Conservation (phyloP, 306 rosid genomes). For the Castanea mollissima region DNA sequence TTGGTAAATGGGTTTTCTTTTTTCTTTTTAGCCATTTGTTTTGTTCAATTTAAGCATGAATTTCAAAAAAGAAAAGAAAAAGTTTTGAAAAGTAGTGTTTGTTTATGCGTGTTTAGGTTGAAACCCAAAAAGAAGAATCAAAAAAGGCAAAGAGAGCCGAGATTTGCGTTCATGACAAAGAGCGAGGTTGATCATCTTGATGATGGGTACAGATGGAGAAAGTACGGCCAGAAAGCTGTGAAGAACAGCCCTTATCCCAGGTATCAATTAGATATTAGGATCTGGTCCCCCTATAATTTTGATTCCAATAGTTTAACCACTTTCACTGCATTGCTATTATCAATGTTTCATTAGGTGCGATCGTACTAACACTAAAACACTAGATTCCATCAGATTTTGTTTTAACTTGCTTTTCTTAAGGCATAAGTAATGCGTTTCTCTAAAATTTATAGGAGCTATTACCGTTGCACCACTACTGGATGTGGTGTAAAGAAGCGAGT, state of each 20-base stretch:
- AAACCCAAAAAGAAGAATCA: constrained; percentile 75
- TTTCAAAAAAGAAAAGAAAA: neutral
- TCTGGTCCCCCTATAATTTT: neutral
- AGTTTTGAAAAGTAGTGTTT: neutral
- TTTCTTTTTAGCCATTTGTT: neutral
- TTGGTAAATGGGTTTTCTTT: neutral
- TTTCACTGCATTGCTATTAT: neutral
- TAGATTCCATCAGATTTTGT: too few species aligned
- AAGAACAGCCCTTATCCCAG: constrained; percentile 97
- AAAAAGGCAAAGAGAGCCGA: constrained; percentile 64
- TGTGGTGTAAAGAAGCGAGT: constrained; percentile 94
- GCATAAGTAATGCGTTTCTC: neutral
- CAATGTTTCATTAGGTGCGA: too few species aligned
- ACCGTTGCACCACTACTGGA: constrained; percentile 71
- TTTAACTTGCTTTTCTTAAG: constrained; percentile 8
- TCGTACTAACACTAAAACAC: too few species aligned
- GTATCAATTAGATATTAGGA: constrained; percentile 23
- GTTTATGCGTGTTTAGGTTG: constrained; percentile 38
- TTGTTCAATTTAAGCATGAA: neutral
- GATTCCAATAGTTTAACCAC: neutral
- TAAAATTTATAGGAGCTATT: constrained; percentile 65
- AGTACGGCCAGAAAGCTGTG: constrained; percentile 95
- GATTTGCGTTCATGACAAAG: constrained; percentile 84
- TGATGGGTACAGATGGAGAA: constrained; percentile 92
- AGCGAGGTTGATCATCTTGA: constrained; percentile 85